These are phyloP conservation scores for Bisporella sp. DNA, from an alignment of 2,329 filamentous ascomycete species.

Conservation along the genomic window DNA sequence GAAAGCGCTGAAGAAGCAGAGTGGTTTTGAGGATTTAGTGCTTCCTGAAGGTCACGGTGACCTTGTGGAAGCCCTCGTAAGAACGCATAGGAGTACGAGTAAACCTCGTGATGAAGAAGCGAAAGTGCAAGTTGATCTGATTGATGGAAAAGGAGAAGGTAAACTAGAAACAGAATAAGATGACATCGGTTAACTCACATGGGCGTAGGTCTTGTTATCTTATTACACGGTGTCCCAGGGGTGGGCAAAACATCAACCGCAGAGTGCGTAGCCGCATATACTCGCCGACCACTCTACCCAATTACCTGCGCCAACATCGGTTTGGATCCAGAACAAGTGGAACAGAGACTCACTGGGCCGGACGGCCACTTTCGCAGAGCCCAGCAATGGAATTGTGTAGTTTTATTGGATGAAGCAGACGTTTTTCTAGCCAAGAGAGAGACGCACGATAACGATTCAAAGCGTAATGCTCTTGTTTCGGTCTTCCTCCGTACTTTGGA, in stretches of 20 bases:
- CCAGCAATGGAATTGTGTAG: neutral
- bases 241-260: slow-evolving; percentile 27
- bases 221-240: neutral
- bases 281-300: slow-evolving; percentile 8
- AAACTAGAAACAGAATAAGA: neutral
- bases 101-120: neutral
- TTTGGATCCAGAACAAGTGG: slow-evolving; percentile 5
- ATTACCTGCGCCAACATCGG: slow-evolving; percentile 41
- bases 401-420: slow-evolving; percentile 1
- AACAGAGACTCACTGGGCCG: neutral
- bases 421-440: slow-evolving; percentile 1
- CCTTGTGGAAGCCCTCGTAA: neutral
- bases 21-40: neutral
- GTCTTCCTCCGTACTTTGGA: slow-evolving; percentile 30
- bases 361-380: neutral
- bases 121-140: neutral
- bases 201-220: neutral
- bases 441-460: neutral
- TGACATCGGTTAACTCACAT: neutral
- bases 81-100: neutral
- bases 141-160: neutral
- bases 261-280: slow-evolving; percentile 11
- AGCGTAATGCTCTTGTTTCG: slow-evolving; percentile 5
- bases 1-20: neutral
- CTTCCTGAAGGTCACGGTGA: neutral